These are phyloP conservation scores for Strobilomyces confusus DNA, from an alignment of 768 basidiomycete species.

Conservation along the genomic window DNA sequence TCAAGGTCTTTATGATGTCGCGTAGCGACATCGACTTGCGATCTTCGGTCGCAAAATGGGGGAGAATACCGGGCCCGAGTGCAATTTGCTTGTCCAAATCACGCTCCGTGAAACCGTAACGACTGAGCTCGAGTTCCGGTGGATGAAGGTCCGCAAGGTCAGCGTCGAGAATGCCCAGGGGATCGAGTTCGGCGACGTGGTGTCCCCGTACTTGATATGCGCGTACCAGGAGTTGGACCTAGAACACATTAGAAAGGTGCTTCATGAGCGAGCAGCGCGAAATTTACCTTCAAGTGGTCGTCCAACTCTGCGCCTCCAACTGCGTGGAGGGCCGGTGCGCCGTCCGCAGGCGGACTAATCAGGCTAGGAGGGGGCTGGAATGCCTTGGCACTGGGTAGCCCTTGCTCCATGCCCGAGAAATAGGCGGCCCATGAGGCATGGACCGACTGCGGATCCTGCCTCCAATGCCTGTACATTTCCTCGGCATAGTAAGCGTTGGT, in stretches of 20 bases:
- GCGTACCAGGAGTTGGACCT: slow-evolving; percentile 97
- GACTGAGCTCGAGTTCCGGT: slow-evolving; percentile 88
- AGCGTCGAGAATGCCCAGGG: slow-evolving; percentile 87
- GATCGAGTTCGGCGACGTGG: slow-evolving; percentile 93
- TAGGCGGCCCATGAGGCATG: slow-evolving; percentile 94
- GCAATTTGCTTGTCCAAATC: slow-evolving; percentile 94
- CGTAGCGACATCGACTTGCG: slow-evolving; percentile 82
- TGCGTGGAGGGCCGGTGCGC: slow-evolving; percentile 71
- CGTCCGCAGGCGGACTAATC: slow-evolving; percentile 69
- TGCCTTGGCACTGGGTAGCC: slow-evolving; percentile 71
- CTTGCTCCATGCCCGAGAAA: slow-evolving; percentile 90
- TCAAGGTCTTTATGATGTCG: slow-evolving; percentile 87
- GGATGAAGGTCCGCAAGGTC: slow-evolving; percentile 78
- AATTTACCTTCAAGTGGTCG: slow-evolving; percentile 85
- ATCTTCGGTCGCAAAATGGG: slow-evolving; percentile 88
- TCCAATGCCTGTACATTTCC: slow-evolving; percentile 94
- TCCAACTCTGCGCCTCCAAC: slow-evolving; percentile 74
- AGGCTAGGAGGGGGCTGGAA: slow-evolving; percentile 80
- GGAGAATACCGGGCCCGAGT: slow-evolving; percentile 93
- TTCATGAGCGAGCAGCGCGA: not conserved
- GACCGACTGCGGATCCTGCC: slow-evolving; percentile 84
- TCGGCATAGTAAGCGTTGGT: slow-evolving; percentile 95
- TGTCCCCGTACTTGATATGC: slow-evolving; percentile 99
- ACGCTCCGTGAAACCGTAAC: slow-evolving; percentile 91
- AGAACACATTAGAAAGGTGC: slow-evolving; percentile 4